Evolutionary conservation across 257 asterid species (phyloP), one percentile per base, ranked within the genome.

Genomic region (Plectranthus barbatus): DNA sequence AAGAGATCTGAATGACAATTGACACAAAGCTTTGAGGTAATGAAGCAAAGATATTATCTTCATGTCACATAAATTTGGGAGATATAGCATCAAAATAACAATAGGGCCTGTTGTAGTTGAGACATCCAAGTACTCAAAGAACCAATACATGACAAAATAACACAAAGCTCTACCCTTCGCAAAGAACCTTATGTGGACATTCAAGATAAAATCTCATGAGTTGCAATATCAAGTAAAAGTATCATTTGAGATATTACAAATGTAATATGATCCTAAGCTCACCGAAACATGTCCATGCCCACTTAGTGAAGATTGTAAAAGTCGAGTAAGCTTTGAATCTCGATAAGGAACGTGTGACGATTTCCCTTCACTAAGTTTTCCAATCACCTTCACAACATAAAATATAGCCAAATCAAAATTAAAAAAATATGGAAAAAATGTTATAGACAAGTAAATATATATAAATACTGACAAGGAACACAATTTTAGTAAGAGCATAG

Each of bases 221-320:
- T 37, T 56, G 60, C 56, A 21, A 60, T 70, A 36, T 66, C 68
- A 21, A 14, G 51, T 26, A 62, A 26, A 17, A 11, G 58, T 5
- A 14, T 29, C 21, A 29, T 61, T 10, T 59, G 17, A 45, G 41
- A 24, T n/a, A n/a, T n/a, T n/a, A n/a, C n/a, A n/a, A n/a, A n/a
- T n/a, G n/a, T n/a, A n/a, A n/a, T n/a, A n/a, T n/a, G n/a, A n/a
- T n/a, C n/a, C n/a, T n/a, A 54, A 23, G 72, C 99, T 85, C 75
- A 93, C 99, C 67, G 99, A 93, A 79, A 93, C 97, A 81, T 90
- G 96, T 36, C 99, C 99, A 53, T 84, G 99, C 66, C 99, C 99
- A 76, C 99, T 86, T 42, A 93, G 80, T 36, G 99, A 93, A 70
- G 99, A 93, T 69, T 93, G 99, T 50, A 93, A 80, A 67, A 93